phyloP scores from a whole-genome alignment of 2,329 filamentous ascomycete genomes.

The Hymenoscyphus occultus region DNA sequence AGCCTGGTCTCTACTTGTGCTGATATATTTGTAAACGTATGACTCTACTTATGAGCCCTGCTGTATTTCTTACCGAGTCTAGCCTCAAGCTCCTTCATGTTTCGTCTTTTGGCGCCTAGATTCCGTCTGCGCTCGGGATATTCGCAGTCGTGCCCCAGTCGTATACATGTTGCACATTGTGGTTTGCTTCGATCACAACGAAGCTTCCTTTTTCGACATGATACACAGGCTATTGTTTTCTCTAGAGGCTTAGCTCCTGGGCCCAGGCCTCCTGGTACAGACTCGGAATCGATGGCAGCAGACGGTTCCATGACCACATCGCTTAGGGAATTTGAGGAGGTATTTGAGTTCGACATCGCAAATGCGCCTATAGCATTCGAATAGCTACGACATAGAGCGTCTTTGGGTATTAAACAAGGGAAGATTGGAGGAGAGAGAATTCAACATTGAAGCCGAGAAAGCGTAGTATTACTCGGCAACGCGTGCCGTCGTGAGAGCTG shows the following conservation, averaged over 20 bases:
- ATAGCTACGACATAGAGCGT: not conserved
- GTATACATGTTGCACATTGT: conserved; percentile 74
- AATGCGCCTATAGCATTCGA: not conserved
- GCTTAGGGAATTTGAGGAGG: not conserved
- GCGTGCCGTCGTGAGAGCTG: not conserved
- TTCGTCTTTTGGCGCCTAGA: conserved; percentile 81
- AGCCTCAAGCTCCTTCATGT: conserved; percentile 87
- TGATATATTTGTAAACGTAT: conserved; percentile 44
- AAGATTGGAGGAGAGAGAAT: not conserved
- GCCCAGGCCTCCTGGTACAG: not conserved
- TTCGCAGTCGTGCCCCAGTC: conserved; percentile 72
- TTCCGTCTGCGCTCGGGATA: conserved; percentile 90
- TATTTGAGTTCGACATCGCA: not conserved
- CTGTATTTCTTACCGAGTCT: conserved; percentile 63
- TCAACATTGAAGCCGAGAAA: not conserved
- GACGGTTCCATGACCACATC: not conserved
- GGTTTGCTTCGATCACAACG: conserved; percentile 82
- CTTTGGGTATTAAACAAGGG: not conserved
- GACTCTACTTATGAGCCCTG: not conserved
- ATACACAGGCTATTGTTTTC: conserved; percentile 74
- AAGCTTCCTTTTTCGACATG: conserved; percentile 80
- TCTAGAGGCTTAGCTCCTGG: conserved; percentile 21
- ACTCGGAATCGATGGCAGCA: not conserved
- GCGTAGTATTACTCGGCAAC: not conserved
- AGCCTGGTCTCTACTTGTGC: conserved; percentile 76